Evolutionary conservation across 345 rosid species (phyloP).

Genomic region (Isatis tinctoria): DNA sequence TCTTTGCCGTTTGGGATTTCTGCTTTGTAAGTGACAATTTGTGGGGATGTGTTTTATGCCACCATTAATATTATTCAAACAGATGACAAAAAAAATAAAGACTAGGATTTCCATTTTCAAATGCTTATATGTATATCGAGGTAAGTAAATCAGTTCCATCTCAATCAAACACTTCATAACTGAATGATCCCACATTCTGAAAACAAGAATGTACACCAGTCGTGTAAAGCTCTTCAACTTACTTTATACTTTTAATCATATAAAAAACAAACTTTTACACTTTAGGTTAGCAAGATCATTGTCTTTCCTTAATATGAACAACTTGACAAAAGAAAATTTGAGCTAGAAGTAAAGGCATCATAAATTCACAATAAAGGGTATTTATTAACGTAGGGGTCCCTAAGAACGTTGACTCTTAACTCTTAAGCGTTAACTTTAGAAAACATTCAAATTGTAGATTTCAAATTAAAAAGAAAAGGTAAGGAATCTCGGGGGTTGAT

Average conservation of each 20-base stretch:
- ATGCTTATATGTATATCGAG: neutral
- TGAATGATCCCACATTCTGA: neutral
- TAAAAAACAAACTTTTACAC: neutral
- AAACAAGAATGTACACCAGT: neutral
- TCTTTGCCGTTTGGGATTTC: too few relatives aligned
- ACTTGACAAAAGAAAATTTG: neutral
- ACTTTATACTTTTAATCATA: neutral
- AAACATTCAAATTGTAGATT: neutral
- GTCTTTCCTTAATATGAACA: conserved; percentile 1
- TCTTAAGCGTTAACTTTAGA: neutral
- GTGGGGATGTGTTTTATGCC: too few relatives aligned
- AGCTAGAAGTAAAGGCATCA: neutral
- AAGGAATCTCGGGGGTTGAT: neutral
- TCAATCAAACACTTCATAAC: neutral
- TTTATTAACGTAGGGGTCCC: neutral
- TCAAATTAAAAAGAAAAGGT: neutral
- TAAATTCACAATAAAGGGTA: conserved; percentile 2
- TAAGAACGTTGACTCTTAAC: conserved; percentile 3
- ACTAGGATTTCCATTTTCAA: neutral
- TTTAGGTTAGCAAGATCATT: neutral
- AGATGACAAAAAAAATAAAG: too few relatives aligned
- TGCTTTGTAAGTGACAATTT: too few relatives aligned
- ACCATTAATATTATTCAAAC: too few relatives aligned
- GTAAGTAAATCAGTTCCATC: neutral
- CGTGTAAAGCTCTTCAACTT: neutral